Percentiles rank a stretch among this genome's conserved stretches.
Evolutionary conservation across 2,329 filamentous ascomycete genomes (phyloP).

Genomic region (Colletotrichum sp.): DNA sequence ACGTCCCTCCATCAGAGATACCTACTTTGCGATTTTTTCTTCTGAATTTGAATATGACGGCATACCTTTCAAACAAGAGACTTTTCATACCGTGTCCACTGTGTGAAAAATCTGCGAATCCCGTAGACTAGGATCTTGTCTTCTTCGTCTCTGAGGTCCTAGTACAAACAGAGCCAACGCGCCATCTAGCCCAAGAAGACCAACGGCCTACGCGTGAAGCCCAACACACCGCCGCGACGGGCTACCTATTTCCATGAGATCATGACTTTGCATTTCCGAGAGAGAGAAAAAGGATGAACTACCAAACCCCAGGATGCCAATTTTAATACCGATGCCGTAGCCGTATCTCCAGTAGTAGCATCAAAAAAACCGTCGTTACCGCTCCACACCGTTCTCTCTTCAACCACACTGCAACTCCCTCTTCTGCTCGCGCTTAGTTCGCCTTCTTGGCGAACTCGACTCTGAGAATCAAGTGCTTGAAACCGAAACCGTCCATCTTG

Average conservation of each 20-base stretch:
- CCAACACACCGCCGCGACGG: neutral
- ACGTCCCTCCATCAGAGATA: neutral
- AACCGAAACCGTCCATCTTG: conserved; percentile 97
- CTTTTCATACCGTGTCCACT: neutral
- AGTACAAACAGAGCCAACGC: neutral
- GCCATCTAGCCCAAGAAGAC: neutral
- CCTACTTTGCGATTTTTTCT: neutral
- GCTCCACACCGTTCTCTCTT: neutral
- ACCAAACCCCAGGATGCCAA: conserved; percentile 20
- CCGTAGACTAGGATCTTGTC: neutral
- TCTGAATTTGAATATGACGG: neutral
- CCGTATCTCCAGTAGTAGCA: conserved; percentile 20
- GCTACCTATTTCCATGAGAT: conserved; percentile 6
- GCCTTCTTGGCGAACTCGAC: conserved; percentile 89
- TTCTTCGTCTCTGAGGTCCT: neutral
- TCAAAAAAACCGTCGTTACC: conserved; percentile 16
- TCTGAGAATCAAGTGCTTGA: conserved; percentile 84
- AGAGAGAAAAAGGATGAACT: conserved; percentile 14
- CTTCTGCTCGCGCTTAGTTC: conserved; percentile 28
- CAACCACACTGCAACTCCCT: neutral
- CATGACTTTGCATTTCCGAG: conserved; percentile 15
- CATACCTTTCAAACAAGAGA: neutral
- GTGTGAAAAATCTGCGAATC: neutral
- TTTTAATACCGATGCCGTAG: conserved; percentile 19
- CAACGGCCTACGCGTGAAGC: neutral